phyloP scores from a whole-genome alignment of 1,284 basidiomycete species.

The Marasmius oreades region DNA sequence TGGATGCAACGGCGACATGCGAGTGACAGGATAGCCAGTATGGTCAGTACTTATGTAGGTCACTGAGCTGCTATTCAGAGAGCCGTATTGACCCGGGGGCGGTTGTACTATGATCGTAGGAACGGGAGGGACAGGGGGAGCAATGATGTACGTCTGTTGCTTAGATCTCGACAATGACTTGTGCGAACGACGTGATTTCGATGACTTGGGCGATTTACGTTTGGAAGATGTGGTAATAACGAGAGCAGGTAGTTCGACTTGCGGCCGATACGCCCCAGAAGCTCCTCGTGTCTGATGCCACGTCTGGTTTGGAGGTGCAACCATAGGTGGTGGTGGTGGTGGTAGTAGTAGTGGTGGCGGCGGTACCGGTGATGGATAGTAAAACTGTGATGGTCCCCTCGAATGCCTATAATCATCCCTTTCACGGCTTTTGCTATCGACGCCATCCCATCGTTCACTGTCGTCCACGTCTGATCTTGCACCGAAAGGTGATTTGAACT shows the following conservation, averaged over 20 bases:
- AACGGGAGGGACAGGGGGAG: not conserved
- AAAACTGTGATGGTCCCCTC: constrained; percentile 1
- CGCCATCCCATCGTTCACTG: constrained; percentile 8
- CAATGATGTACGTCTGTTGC: constrained; percentile 8
- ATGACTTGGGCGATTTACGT: constrained; percentile 3
- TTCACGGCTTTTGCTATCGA: not conserved
- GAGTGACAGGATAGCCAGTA: not conserved
- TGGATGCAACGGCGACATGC: not conserved
- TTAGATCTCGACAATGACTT: constrained; percentile 7
- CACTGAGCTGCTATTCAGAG: not conserved
- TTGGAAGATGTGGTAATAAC: constrained; percentile 3
- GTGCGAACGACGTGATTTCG: constrained; percentile 5
- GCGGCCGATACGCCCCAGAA: not conserved
- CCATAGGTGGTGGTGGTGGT: not conserved
- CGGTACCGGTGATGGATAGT: not conserved
- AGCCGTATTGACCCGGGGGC: not conserved
- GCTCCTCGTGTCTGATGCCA: not conserved
- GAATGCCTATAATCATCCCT: constrained; percentile 1
- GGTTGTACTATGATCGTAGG: not conserved
- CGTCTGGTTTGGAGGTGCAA: not conserved
- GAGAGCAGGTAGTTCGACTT: not conserved
- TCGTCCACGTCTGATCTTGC: constrained; percentile 9
- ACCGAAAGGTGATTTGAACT: constrained; percentile 10
- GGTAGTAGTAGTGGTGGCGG: not conserved
- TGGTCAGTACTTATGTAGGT: constrained; percentile 1